Conservation (phyloP, 768 basidiomycete species). For the Boletus rubropictus region DNA sequence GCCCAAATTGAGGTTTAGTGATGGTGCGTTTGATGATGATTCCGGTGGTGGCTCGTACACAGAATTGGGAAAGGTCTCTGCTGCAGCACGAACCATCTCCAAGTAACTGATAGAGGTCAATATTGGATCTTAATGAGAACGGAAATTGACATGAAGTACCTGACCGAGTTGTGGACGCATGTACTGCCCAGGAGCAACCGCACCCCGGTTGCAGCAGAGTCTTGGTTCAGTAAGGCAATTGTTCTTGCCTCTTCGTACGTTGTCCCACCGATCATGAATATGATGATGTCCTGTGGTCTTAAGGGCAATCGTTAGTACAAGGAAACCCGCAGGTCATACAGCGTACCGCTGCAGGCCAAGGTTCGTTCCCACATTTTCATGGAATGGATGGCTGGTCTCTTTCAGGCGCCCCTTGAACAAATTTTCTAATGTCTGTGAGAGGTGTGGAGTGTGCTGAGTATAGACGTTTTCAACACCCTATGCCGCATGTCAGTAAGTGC, state of each 20-base stretch:
- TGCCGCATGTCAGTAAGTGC: constrained; percentile 6
- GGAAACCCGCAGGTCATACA: not conserved
- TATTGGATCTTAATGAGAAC: not conserved
- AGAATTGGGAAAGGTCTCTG: constrained; percentile 51
- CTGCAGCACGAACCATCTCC: constrained; percentile 79
- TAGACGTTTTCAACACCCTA: constrained; percentile 99
- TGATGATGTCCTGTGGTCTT: constrained; percentile 92
- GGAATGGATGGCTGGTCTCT: constrained; percentile 87
- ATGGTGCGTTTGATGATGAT: constrained; percentile 63
- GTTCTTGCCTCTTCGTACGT: constrained; percentile 94
- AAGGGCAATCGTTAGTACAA: not conserved
- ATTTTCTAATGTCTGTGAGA: constrained; percentile 87
- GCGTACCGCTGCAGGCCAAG: constrained; percentile 64
- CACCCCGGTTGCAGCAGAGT: constrained; percentile 56
- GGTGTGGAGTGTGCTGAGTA: constrained; percentile 92
- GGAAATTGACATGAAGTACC: constrained; percentile 41
- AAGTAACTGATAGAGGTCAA: constrained; percentile 55
- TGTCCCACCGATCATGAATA: constrained; percentile 95
- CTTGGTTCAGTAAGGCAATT: constrained; percentile 83
- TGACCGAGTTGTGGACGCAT: constrained; percentile 90
- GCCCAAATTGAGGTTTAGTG: constrained; percentile 87
- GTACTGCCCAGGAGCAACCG: constrained; percentile 89
- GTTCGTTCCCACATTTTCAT: constrained; percentile 66
- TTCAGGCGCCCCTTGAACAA: constrained; percentile 80
- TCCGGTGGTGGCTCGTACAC: constrained; percentile 76